A percentile compares a stretch with the other conserved stretches of the same genome.
Conservation (phyloP, 441 rosid genomes). For the Gossypium davidsonii region DNA sequence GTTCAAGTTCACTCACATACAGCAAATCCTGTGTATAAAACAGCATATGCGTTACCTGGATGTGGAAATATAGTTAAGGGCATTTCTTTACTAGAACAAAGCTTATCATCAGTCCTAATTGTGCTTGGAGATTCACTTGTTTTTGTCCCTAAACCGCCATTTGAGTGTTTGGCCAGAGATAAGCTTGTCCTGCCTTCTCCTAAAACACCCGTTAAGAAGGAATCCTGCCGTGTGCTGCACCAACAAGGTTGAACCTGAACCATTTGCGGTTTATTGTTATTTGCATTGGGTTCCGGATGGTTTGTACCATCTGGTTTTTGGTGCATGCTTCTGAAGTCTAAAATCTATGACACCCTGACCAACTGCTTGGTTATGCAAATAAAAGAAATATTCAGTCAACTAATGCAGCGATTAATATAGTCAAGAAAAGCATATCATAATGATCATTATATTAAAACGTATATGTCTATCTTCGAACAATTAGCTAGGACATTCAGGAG, state of each 20-base stretch:
- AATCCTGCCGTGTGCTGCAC: conserved; percentile 17
- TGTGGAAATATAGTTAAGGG: conserved; percentile 13
- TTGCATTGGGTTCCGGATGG: conserved; percentile 13
- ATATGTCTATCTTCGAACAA: background rate
- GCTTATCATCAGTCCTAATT: conserved; percentile 5
- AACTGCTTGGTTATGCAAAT: background rate
- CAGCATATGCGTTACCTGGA: conserved; percentile 25
- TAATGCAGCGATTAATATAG: background rate
- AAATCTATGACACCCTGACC: background rate
- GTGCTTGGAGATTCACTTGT: conserved; percentile 6
- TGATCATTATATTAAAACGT: background rate
- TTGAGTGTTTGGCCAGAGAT: conserved; percentile 4
- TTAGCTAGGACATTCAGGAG: background rate
- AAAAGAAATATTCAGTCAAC: background rate
- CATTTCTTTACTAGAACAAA: conserved; percentile 14
- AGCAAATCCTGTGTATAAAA: background rate
- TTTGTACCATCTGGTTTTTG: conserved; percentile 10
- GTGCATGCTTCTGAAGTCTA: conserved; percentile 19
- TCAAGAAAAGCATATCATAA: background rate
- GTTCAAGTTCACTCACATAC: background rate
- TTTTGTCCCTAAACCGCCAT: conserved; percentile 19
- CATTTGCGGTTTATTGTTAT: conserved; percentile 7
- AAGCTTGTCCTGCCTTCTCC: conserved; percentile 14
- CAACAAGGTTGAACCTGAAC: conserved; percentile 31
- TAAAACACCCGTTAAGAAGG: conserved; percentile 7